These are phyloP conservation scores for Podospora tetraspora DNA, from an alignment of 495 filamentous ascomycete genomes.

Conservation along the genomic window DNA sequence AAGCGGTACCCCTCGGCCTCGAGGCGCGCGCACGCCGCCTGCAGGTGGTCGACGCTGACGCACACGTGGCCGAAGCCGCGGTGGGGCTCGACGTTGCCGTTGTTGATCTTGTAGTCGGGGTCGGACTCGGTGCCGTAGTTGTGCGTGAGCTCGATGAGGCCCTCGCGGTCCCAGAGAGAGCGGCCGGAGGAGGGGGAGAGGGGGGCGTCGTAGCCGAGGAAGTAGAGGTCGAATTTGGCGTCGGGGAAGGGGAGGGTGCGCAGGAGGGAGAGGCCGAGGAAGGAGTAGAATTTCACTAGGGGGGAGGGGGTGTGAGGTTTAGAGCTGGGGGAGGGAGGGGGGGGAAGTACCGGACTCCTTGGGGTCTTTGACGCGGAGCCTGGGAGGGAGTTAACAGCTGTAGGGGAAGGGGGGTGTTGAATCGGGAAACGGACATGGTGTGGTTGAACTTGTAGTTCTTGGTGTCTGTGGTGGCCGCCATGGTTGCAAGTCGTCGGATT, in stretches of 20 bases:
- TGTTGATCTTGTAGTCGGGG: slow-evolving; percentile 72
- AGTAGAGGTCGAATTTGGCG: slow-evolving; percentile 86
- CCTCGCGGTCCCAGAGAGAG: slow-evolving; percentile 77
- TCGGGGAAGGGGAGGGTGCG: slow-evolving; percentile 66
- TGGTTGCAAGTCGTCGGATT: slow-evolving; percentile 42
- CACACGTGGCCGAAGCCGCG: slow-evolving; percentile 88
- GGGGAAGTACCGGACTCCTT: slow-evolving; percentile 60
- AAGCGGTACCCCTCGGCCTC: slow-evolving; percentile 87
- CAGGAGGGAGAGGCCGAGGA: slow-evolving; percentile 82
- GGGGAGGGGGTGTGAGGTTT: background rate
- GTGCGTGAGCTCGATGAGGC: slow-evolving; percentile 89
- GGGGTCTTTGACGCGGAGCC: slow-evolving; percentile 94
- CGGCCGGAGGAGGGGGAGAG: slow-evolving; percentile 54
- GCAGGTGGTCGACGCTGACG: slow-evolving; percentile 83
- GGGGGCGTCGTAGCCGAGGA: slow-evolving; percentile 68
- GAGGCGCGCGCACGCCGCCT: slow-evolving; percentile 80
- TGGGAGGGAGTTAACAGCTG: slow-evolving; percentile 37
- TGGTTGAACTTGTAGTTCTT: slow-evolving; percentile 85
- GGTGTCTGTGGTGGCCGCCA: slow-evolving; percentile 65
- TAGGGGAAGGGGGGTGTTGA: slow-evolving; percentile 6
- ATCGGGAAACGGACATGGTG: slow-evolving; percentile 54
- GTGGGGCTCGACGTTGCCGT: slow-evolving; percentile 83
- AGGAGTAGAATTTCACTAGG: slow-evolving; percentile 85
- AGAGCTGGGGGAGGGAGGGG: background rate
- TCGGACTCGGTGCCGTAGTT: slow-evolving; percentile 94